Evolutionary conservation across 1,284 basidiomycete genomes (phyloP).

Genomic region (Schizopora paradoxa): DNA sequence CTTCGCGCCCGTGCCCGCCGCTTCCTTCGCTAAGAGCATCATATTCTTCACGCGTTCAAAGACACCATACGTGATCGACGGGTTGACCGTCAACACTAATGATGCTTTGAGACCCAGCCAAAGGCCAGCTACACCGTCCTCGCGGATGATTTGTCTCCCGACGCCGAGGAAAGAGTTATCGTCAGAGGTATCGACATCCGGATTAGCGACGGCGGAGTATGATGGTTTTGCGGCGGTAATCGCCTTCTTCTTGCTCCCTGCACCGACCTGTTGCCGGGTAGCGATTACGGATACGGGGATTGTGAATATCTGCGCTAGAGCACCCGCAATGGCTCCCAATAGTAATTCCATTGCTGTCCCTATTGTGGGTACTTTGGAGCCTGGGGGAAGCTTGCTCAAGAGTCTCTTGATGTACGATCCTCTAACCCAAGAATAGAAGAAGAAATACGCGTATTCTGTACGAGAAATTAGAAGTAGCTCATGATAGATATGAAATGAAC

Average conservation of each 20-base stretch:
- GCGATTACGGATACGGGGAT: slow-evolving; percentile 98
- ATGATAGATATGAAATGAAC: slow-evolving; percentile 31
- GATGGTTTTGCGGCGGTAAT: slow-evolving; percentile 15
- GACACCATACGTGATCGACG: slow-evolving; percentile 96
- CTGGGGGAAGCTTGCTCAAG: slow-evolving; percentile 47
- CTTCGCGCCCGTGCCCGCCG: slow-evolving; percentile 46
- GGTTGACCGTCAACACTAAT: slow-evolving; percentile 92
- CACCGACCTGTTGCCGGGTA: slow-evolving; percentile 90
- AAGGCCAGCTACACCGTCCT: slow-evolving; percentile 87
- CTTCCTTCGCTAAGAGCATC: slow-evolving; percentile 49
- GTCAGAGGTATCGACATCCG: slow-evolving; percentile 26
- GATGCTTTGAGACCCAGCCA: slow-evolving; percentile 95
- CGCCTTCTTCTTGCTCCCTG: slow-evolving; percentile 14
- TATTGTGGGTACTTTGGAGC: slow-evolving; percentile 53
- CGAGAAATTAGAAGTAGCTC: slow-evolving; percentile 12
- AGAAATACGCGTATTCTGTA: slow-evolving; percentile 98
- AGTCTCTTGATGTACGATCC: slow-evolving; percentile 75
- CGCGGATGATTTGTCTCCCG: slow-evolving; percentile 83
- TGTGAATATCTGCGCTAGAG: slow-evolving; percentile 95
- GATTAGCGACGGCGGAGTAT: slow-evolving; percentile 16
- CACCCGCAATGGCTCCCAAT: slow-evolving; percentile 90
- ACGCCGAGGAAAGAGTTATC: slow-evolving; percentile 76
- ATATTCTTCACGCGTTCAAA: slow-evolving; percentile 88
- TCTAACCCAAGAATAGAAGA: slow-evolving; percentile 94
- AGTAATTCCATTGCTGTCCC: slow-evolving; percentile 81